Percentiles rank a stretch among this genome's conserved stretches.
These are phyloP conservation scores for Boletus reticulatus DNA, from an alignment of 768 basidiomycete genomes.

Conservation along the genomic window DNA sequence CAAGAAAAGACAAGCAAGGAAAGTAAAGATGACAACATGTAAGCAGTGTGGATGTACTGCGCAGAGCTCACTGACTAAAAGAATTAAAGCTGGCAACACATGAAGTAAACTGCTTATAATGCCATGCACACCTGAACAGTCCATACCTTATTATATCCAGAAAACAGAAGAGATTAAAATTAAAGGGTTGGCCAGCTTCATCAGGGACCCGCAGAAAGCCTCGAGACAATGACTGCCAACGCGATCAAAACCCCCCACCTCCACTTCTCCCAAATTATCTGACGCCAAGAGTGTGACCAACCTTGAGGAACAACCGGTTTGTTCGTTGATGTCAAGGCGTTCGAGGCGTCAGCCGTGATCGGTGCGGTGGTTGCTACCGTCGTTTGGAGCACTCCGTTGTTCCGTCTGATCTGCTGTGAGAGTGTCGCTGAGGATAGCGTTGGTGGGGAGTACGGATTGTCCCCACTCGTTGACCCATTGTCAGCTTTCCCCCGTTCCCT, in stretches of 20 bases:
- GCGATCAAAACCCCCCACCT: slow-evolving; percentile 77
- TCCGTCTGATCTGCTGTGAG: slow-evolving; percentile 22
- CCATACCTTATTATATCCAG: slow-evolving; percentile 14
- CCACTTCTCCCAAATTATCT: slow-evolving; percentile 81
- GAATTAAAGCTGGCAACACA: slow-evolving; percentile 9
- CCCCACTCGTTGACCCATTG: slow-evolving; percentile 22
- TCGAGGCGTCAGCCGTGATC: slow-evolving; percentile 15
- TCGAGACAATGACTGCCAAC: slow-evolving; percentile 73
- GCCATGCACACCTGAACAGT: slow-evolving; percentile 19
- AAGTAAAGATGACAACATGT: slow-evolving; percentile 3
- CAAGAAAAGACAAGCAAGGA: slow-evolving; percentile 12
- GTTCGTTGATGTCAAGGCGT: slow-evolving; percentile 23
- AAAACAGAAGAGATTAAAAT: slow-evolving; percentile 3
- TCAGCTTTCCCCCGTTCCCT: slow-evolving; percentile 59
- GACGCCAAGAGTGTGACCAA: slow-evolving; percentile 61
- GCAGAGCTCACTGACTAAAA: slow-evolving; percentile 6
- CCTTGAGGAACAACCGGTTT: slow-evolving; percentile 39
- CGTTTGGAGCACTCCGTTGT: slow-evolving; percentile 17
- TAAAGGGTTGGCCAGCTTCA: neutral
- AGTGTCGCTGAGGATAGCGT: slow-evolving; percentile 18
- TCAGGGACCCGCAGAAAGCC: slow-evolving; percentile 57
- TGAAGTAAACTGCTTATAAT: slow-evolving; percentile 17
- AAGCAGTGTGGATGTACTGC: slow-evolving; percentile 7
- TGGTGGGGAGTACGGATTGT: slow-evolving; percentile 15
- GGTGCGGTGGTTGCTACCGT: slow-evolving; percentile 15